phyloP scores from a whole-genome alignment of 1,284 basidiomycete genomes.

The Trametes versicolor region DNA sequence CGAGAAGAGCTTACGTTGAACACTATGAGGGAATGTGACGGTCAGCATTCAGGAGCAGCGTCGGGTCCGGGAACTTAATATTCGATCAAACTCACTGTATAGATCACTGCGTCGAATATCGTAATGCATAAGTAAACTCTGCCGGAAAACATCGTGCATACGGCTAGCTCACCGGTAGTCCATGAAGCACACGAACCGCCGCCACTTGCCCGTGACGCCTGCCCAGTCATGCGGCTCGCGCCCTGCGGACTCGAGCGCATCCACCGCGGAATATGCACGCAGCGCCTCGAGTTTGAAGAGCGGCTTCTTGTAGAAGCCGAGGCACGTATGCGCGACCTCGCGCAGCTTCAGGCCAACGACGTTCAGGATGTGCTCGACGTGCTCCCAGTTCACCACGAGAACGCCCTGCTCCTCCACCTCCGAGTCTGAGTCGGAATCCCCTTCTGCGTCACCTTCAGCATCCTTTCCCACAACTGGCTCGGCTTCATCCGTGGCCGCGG shows the following conservation, averaged over 20 bases:
- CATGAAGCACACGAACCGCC: slow-evolving; percentile 77
- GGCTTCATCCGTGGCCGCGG: neutral
- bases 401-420: slow-evolving; percentile 8
- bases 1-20: slow-evolving; percentile 62
- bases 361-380: slow-evolving; percentile 65
- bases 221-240: slow-evolving; percentile 65
- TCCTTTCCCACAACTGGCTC: neutral
- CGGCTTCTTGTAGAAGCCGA: slow-evolving; percentile 51
- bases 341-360: slow-evolving; percentile 68
- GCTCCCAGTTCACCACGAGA: slow-evolving; percentile 63
- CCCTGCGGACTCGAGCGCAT: slow-evolving; percentile 33
- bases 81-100: slow-evolving; percentile 25
- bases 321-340: slow-evolving; percentile 53
- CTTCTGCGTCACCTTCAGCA: neutral
- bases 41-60: neutral
- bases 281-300: slow-evolving; percentile 59
- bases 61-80: too few species aligned
- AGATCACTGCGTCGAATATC: slow-evolving; percentile 29
- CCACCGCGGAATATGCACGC: slow-evolving; percentile 62
- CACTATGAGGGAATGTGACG: slow-evolving; percentile 47
- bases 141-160: neutral
- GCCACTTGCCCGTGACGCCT: slow-evolving; percentile 74
- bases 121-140: neutral
- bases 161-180: slow-evolving; percentile 66
- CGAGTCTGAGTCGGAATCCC: neutral